phyloP scores from a whole-genome alignment of 768 basidiomycete species.

The Agrocybe pediades region DNA sequence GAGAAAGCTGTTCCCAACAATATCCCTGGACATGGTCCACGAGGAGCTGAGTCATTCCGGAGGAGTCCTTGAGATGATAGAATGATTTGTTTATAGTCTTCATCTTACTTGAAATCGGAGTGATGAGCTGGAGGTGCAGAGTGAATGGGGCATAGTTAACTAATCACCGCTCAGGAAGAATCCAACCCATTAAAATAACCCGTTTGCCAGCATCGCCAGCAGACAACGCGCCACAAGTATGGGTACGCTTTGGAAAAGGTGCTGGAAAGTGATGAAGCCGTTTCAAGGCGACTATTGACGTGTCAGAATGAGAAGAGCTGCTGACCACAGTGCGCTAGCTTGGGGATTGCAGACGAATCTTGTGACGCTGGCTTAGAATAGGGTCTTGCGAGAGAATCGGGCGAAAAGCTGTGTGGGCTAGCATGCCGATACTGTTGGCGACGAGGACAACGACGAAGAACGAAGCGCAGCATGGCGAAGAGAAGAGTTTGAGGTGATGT shows the following conservation, averaged over 20 bases:
- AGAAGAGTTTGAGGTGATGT: conserved; percentile 17
- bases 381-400: conserved; percentile 20
- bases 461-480: background rate
- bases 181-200: conserved; percentile 81
- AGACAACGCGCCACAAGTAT: conserved; percentile 62
- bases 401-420: conserved; percentile 11
- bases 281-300: conserved; percentile 17
- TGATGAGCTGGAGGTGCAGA: conserved; percentile 32
- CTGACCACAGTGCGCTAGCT: conserved; percentile 41
- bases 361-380: conserved; percentile 8
- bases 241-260: conserved; percentile 63
- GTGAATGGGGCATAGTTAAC: conserved; percentile 32
- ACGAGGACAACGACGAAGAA: conserved; percentile 10
- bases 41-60: conserved; percentile 80
- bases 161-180: conserved; percentile 79
- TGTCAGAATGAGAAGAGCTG: conserved; percentile 17
- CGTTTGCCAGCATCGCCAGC: conserved; percentile 48
- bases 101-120: conserved; percentile 57
- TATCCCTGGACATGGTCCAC: conserved; percentile 45
- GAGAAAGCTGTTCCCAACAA: conserved; percentile 48
- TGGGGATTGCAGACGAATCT: conserved; percentile 7
- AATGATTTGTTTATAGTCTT: conserved; percentile 68
- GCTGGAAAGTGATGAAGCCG: conserved; percentile 33
- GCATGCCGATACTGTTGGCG: conserved; percentile 2
- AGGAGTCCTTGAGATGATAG: conserved; percentile 81